Percentiles rank a stretch among this genome's conserved stretches.
Conservation (phyloP, 768 basidiomycete species). For the Stropharia rugosoannulata region DNA sequence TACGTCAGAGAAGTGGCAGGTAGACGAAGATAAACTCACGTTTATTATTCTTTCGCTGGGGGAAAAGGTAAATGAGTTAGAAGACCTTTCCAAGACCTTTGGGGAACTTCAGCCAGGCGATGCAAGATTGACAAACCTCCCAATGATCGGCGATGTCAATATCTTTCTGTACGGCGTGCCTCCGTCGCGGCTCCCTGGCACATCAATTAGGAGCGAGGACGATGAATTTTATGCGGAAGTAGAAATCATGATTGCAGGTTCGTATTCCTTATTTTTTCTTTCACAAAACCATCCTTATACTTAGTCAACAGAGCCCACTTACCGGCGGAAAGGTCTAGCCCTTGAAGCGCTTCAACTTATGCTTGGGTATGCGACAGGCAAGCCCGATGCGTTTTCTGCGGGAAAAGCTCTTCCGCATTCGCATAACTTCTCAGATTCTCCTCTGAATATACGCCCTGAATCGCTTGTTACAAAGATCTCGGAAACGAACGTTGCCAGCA, state of each 20-base stretch:
- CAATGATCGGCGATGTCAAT: slow-evolving; percentile 93
- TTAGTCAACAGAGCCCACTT: slow-evolving; percentile 51
- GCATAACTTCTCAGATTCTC: slow-evolving; percentile 25
- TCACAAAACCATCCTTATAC: background rate
- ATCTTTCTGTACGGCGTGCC: slow-evolving; percentile 69
- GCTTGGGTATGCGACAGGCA: slow-evolving; percentile 65
- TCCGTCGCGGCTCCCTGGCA: slow-evolving; percentile 8
- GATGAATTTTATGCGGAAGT: slow-evolving; percentile 71
- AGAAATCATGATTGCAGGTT: slow-evolving; percentile 93
- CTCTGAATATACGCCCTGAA: slow-evolving; percentile 41
- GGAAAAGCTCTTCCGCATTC: slow-evolving; percentile 3
- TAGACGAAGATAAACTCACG: slow-evolving; percentile 87
- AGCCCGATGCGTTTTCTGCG: slow-evolving; percentile 26
- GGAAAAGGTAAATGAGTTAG: slow-evolving; percentile 3
- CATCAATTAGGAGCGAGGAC: slow-evolving; percentile 23
- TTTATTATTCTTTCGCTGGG: slow-evolving; percentile 78
- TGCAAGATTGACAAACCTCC: slow-evolving; percentile 33
- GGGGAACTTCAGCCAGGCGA: slow-evolving; percentile 26
- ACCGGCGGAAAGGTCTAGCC: slow-evolving; percentile 70
- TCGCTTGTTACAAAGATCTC: slow-evolving; percentile 71
- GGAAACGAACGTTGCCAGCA: slow-evolving; percentile 65
- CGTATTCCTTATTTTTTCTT: slow-evolving; percentile 6
- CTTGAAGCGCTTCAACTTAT: slow-evolving; percentile 61
- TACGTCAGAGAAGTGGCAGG: slow-evolving; percentile 74
- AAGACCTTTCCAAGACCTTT: slow-evolving; percentile 6